Conservation (phyloP, 2,329 filamentous ascomycete species). For the Aureobasidium sp. region DNA sequence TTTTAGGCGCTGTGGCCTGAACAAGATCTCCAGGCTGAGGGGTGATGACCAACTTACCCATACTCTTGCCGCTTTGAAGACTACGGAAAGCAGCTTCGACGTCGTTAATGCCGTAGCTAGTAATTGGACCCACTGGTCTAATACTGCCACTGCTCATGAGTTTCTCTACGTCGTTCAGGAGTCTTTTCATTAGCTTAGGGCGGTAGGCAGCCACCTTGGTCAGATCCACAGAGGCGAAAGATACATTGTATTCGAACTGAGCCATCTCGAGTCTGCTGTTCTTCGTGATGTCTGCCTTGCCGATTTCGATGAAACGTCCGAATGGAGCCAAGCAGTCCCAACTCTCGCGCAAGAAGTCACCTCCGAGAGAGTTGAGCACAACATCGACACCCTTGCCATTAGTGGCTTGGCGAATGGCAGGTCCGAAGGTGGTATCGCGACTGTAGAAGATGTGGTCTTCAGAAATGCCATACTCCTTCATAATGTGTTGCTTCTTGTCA, state of each 20-base stretch:
- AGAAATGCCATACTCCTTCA: constrained; percentile 17
- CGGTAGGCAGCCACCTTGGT: constrained; percentile 15
- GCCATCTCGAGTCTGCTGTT: constrained; percentile 16
- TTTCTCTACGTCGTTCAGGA: constrained; percentile 19
- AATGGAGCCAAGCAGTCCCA: constrained; percentile 24
- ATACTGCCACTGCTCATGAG: constrained; percentile 15
- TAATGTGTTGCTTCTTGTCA: constrained; percentile 7
- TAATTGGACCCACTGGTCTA: constrained; percentile 17
- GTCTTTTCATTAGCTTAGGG: constrained; percentile 18
- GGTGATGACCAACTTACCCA: constrained; percentile 22
- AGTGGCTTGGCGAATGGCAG: constrained; percentile 23
- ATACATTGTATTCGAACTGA: constrained; percentile 22
- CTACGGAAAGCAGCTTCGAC: constrained; percentile 9
- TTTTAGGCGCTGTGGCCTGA: neutral
- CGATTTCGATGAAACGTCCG: constrained; percentile 26
- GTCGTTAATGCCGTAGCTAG: constrained; percentile 18
- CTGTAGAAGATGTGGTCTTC: constrained; percentile 26
- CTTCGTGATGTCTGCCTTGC: constrained; percentile 19
- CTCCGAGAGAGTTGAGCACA: constrained; percentile 25
- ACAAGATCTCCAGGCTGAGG: constrained; percentile 1
- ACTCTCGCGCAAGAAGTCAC: constrained; percentile 23
- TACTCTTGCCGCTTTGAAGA: constrained; percentile 20
- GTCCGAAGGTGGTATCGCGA: constrained; percentile 24
- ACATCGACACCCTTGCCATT: constrained; percentile 27
- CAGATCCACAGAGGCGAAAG: constrained; percentile 16